A percentile compares a stretch with the other conserved stretches of the same genome.
Conservation (phyloP, 495 filamentous ascomycete genomes). For the Podospora didyma region DNA sequence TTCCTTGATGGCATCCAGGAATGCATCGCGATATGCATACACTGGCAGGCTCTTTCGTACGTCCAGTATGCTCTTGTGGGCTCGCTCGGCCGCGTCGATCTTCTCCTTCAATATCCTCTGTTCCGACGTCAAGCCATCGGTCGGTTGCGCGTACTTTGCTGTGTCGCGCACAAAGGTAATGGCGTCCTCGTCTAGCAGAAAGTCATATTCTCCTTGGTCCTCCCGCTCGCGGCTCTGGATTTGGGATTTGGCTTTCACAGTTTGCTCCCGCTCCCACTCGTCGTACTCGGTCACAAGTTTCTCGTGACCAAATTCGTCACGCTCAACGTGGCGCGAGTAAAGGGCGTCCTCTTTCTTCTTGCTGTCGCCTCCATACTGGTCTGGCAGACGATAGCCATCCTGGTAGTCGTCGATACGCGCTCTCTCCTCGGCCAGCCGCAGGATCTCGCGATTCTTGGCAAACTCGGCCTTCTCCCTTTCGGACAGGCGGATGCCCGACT, state of each 20-base stretch:
- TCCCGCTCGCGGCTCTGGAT: conserved; percentile 68
- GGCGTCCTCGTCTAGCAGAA: conserved; percentile 84
- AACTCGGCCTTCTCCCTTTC: conserved; percentile 85
- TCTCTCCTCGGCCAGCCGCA: conserved; percentile 84
- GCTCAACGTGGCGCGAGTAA: conserved; percentile 86
- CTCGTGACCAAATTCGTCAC: conserved; percentile 83
- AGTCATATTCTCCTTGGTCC: conserved; percentile 89
- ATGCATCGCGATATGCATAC: conserved; percentile 71
- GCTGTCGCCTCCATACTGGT: conserved; percentile 88
- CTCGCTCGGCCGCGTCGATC: conserved; percentile 82
- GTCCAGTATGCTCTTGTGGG: conserved; percentile 80
- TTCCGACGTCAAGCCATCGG: conserved; percentile 65
- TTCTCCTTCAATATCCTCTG: conserved; percentile 73
- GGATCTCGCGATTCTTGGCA: conserved; percentile 79
- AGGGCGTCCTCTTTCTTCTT: conserved; percentile 88
- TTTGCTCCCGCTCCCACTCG: conserved; percentile 92
- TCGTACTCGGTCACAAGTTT: conserved; percentile 91
- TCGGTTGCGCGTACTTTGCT: conserved; percentile 52
- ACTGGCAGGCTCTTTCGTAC: conserved; percentile 89
- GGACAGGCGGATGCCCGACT: conserved; percentile 70
- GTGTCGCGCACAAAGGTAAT: conserved; percentile 83
- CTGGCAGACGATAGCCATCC: conserved; percentile 91
- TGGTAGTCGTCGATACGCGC: conserved; percentile 84
- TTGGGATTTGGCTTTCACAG: conserved; percentile 83
- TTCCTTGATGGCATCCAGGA: conserved; percentile 67